Evolutionary conservation across 148 eudicot species (phyloP), one percentile per base, ranked within the genome.

Genomic region (Rheum nobile): DNA sequence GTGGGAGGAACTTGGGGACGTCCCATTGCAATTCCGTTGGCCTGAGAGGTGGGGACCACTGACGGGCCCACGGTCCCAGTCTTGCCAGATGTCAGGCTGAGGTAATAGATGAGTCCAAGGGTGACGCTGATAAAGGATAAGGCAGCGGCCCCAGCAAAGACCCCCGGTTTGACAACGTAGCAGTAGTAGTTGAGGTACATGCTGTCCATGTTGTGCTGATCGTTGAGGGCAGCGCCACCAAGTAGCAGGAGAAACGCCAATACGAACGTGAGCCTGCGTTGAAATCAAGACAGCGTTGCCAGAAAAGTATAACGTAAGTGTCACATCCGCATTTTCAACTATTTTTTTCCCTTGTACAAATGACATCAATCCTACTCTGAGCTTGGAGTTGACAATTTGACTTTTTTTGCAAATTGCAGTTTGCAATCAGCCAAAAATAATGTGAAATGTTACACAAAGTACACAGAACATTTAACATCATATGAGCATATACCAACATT

Each of bases 101-200:
- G 72, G 82, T 83, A 91, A 75, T 83, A 84, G n/a, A 81, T n/a
- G 70, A 91, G 75, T 47, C 96, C 96, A 42, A 92, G 86, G 82
- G 71, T 22, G 13, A 87, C 88, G 77, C 96, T 91, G 3, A 82
- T 85, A 37, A 95, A 82, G 54, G 96, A 77, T 83, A 95, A 73
- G 10, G 86, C 50, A 67, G 97, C 81, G 42, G 96, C 92, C 77
- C 87, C 83, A 52, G 97, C 85, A 83, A 94, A 94, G 24, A 89
- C 93, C 24, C 98, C 97, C 4, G 96, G 91, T 80, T 87, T 89
- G 32, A 91, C 85, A 29, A 88, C 87, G 72, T 85, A 88, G 80
- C 98, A 94, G 74, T 87, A 86, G 76, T 79, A 79, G 65, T 83
- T 80, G 3, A 84, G 75, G 84, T 91, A 89, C 73, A 79, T 68